Evolutionary conservation across 1,284 basidiomycete species (phyloP), one percentile per base, ranked within the genome.

Genomic region (Coniferiporia sulphurascens): DNA sequence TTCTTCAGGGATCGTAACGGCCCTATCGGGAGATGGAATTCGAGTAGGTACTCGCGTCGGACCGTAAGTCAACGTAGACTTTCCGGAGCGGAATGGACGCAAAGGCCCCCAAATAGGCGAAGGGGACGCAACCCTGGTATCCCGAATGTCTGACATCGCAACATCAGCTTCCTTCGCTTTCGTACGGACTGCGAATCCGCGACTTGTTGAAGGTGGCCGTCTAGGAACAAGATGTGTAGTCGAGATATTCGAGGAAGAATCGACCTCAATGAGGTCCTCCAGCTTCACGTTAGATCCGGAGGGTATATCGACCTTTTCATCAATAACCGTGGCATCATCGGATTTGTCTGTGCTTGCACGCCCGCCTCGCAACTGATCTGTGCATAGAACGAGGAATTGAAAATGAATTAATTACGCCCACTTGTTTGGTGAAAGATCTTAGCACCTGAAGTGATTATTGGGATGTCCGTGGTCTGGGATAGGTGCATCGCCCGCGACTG

Each of bases 211-310:
- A n/a, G 44, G 44, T 9, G 19, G 17, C 19, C 19, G 44, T 4
- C 17, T 9, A n/a, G 12, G 13, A 8, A 17, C 8, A n/a, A 46
- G 2, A 19, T 8, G 19, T 21, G n/a, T 9, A 8, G 44, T 46
- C 15, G 44, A 21, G 44, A n/a, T 8, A n/a, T 21, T 12, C 8
- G 17, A 43, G 41, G 41, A 8, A 46, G 44, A 3, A 46, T 21
- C 4, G 44, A n/a, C 19, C 17, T 46, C 41, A n/a, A 22, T 17
- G 8, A 53, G 38, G 22, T 53, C 57, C 48, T 59, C 57, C 17
- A 54, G 43, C 43, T 59, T 59, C n/a, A 48, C 19, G 43, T 59
- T 38, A 22, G 57, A 59, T 5, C 57, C 57, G 3, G 57, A 59
- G 34, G 57, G 49, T 7, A 45, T 44, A 27, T 19, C 46, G 21